phyloP scores from a whole-genome alignment of 768 basidiomycete species.

The Hygrophorus russula region DNA sequence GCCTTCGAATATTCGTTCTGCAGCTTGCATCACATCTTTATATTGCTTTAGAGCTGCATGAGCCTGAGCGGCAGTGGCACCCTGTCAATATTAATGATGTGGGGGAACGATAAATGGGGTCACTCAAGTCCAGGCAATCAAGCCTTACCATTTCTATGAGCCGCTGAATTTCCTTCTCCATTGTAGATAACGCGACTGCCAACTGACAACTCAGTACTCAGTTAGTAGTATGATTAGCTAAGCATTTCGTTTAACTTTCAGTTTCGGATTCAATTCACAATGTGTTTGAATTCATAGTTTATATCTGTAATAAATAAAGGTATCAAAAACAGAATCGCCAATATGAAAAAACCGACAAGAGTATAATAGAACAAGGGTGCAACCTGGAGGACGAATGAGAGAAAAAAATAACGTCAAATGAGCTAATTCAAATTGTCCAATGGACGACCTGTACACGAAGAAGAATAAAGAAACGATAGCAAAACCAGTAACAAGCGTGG shows the following conservation, averaged over 20 bases:
- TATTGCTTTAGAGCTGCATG: constrained; percentile 70
- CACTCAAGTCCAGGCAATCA: constrained; percentile 1
- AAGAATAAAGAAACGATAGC: background rate
- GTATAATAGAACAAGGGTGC: background rate
- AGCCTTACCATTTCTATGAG: constrained; percentile 48
- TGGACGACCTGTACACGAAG: background rate
- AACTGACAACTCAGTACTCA: background rate
- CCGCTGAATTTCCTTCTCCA: constrained; percentile 47
- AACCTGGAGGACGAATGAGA: background rate
- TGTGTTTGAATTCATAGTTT: too few relatives aligned
- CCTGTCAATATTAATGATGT: constrained; percentile 39
- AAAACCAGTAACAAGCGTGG: background rate
- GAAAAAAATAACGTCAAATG: too few relatives aligned
- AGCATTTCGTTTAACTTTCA: too few relatives aligned
- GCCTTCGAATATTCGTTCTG: constrained; percentile 77
- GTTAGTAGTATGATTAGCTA: background rate
- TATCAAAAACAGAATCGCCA: background rate
- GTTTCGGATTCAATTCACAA: too few relatives aligned
- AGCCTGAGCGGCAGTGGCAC: constrained; percentile 74
- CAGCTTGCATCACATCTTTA: constrained; percentile 88
- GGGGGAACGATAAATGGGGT: constrained; percentile 1
- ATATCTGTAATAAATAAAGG: background rate
- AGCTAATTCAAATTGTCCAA: too few relatives aligned
- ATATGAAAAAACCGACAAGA: background rate
- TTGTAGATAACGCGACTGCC: constrained; percentile 7